These are phyloP conservation scores for Penicillium coffeae DNA, from an alignment of 495 filamentous ascomycete species.

Conservation along the genomic window DNA sequence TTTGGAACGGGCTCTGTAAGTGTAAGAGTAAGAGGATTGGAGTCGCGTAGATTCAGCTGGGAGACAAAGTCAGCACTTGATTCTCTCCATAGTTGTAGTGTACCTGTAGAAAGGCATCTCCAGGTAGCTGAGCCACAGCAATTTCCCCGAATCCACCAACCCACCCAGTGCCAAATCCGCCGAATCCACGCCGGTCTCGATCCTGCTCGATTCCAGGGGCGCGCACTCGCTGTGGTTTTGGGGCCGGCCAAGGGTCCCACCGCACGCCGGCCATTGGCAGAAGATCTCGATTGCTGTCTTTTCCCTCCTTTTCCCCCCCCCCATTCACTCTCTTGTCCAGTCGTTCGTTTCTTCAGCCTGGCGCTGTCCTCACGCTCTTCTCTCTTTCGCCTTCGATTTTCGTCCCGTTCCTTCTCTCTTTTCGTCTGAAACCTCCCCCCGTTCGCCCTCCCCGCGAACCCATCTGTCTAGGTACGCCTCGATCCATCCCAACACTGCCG, in stretches of 20 bases:
- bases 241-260: constrained; percentile 11
- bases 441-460: constrained; percentile 3
- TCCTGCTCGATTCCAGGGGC: neutral
- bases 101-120: too few species aligned
- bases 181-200: neutral
- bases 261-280: neutral
- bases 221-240: constrained; percentile 10
- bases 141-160: neutral
- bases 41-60: too few species aligned
- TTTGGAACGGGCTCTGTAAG: too few species aligned
- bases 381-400: constrained; percentile 12
- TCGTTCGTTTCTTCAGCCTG: constrained; percentile 21
- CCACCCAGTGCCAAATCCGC: neutral
- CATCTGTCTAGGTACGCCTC: neutral
- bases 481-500: neutral
- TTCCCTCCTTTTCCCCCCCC: constrained; percentile 17
- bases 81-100: too few species aligned
- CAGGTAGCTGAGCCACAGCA: too few species aligned
- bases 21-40: too few species aligned
- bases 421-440: constrained; percentile 10
- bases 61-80: too few species aligned
- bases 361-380: constrained; percentile 20
- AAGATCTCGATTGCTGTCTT: neutral
- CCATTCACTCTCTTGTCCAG: constrained; percentile 9
- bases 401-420: constrained; percentile 6